Conservation (phyloP, 345 rosid species). For the Aquilaria sinensis region DNA sequence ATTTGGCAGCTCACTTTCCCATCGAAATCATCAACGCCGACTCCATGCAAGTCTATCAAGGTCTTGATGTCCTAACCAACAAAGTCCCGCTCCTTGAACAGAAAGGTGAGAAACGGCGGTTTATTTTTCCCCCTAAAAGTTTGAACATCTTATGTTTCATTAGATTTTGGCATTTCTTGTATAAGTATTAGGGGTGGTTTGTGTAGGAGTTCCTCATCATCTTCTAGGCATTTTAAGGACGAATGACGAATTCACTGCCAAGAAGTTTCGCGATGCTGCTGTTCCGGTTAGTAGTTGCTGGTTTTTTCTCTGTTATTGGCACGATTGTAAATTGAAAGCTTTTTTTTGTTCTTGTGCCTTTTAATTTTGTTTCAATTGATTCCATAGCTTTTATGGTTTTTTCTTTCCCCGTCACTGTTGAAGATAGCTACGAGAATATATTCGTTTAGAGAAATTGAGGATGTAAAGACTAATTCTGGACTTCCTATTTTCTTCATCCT, state of each 20-base stretch:
- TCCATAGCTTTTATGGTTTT: too few species aligned
- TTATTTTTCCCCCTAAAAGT: not conserved
- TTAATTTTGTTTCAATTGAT: too few species aligned
- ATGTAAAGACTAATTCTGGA: not conserved
- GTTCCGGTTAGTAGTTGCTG: slow-evolving; percentile 48
- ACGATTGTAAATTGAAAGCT: too few species aligned
- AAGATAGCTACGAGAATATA: too few species aligned
- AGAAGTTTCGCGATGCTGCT: slow-evolving; percentile 63
- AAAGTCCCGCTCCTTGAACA: slow-evolving; percentile 65
- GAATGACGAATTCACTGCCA: slow-evolving; percentile 64
- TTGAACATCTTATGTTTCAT: not conserved
- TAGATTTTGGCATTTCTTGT: not conserved
- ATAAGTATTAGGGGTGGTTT: slow-evolving; percentile 4
- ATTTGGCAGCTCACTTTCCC: slow-evolving; percentile 66
- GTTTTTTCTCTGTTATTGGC: not conserved
- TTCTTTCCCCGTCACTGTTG: too few species aligned
- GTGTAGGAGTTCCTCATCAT: slow-evolving; percentile 79
- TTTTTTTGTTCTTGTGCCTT: too few species aligned
- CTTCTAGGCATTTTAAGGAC: slow-evolving; percentile 72
- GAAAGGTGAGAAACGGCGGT: slow-evolving; percentile 31
- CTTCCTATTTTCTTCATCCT: not conserved
- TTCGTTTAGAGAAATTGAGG: too few species aligned
- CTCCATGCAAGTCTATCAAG: slow-evolving; percentile 89
- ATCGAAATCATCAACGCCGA: slow-evolving; percentile 90
- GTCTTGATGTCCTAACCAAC: slow-evolving; percentile 88